Conservation (phyloP, 257 asterid species). For the Anisodus tanguticus region DNA sequence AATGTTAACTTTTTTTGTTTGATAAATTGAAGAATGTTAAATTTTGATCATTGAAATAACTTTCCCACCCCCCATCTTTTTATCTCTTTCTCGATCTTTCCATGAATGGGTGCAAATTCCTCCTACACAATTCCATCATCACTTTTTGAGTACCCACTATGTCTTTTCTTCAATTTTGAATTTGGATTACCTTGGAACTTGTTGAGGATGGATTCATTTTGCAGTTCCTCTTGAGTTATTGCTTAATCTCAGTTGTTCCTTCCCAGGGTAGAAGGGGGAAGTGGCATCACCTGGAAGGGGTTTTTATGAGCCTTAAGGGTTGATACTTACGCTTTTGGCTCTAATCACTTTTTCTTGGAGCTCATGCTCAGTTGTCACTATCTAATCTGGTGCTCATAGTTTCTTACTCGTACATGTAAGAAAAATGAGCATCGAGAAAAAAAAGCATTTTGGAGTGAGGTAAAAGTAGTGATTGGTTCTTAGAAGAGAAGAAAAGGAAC, state of each 20-base stretch:
- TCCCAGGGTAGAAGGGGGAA: not conserved
- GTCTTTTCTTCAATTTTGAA: not conserved
- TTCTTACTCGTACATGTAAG: not conserved
- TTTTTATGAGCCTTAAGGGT: not conserved
- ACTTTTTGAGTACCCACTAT: not conserved
- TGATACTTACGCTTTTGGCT: not conserved
- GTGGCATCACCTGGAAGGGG: constrained; percentile 8
- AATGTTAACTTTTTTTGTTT: not conserved
- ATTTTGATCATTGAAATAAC: not conserved
- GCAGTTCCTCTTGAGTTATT: not conserved
- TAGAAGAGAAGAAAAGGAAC: not conserved
- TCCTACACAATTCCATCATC: not conserved
- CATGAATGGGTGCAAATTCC: not conserved
- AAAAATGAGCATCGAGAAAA: not conserved
- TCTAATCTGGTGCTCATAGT: not conserved
- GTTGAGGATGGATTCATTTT: not conserved
- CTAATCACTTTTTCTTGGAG: constrained; percentile 5
- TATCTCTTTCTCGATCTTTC: not conserved
- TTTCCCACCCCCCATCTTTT: not conserved
- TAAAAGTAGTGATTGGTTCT: not conserved
- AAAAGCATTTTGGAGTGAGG: not conserved
- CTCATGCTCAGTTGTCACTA: not conserved
- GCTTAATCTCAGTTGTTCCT: constrained; percentile 2
- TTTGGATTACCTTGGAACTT: not conserved
- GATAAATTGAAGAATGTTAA: not conserved